Percentiles rank a stretch among this genome's conserved stretches.
Conservation (phyloP, 2,329 filamentous ascomycete species). For the Teratosphaeriaceae sp. region DNA sequence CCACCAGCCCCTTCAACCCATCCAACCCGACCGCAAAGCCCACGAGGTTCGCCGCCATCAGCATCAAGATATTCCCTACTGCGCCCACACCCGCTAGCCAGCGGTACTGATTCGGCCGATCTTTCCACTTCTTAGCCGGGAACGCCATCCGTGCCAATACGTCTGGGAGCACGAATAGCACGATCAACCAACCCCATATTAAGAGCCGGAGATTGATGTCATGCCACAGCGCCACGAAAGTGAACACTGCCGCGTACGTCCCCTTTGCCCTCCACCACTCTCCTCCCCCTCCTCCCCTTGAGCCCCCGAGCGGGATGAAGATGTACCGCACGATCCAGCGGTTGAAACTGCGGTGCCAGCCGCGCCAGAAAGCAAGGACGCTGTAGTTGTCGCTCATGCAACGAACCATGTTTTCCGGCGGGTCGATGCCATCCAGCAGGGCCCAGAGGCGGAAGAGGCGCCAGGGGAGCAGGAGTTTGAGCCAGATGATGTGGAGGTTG, state of each 20-base stretch:
- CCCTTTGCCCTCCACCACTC: constrained; percentile 44
- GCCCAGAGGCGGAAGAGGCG: constrained; percentile 98
- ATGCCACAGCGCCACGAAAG: constrained; percentile 96
- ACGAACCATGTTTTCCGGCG: constrained; percentile 96
- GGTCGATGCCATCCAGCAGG: constrained; percentile 82
- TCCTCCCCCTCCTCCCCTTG: constrained; percentile 66
- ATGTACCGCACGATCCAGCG: constrained; percentile 92
- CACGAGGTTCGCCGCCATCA: constrained; percentile 92
- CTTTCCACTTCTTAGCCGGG: constrained; percentile 64
- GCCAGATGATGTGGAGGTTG: constrained; percentile 95
- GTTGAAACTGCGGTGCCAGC: constrained; percentile 94
- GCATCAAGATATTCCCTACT: constrained; percentile 81
- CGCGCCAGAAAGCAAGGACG: constrained; percentile 85
- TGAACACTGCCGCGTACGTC: constrained; percentile 83
- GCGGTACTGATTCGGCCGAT: constrained; percentile 64
- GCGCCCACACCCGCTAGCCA: constrained; percentile 74
- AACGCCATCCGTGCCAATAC: constrained; percentile 66
- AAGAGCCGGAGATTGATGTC: constrained; percentile 87
- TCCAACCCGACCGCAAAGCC: constrained; percentile 92
- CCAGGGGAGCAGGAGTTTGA: constrained; percentile 94
- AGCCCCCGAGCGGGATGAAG: constrained; percentile 82
- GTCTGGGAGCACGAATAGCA: constrained; percentile 89
- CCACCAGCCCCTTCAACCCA: constrained; percentile 69
- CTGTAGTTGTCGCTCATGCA: constrained; percentile 96
- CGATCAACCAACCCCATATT: constrained; percentile 95